Evolutionary conservation across 202 grass and related monocot genomes (phyloP).

Genomic region (Cymbopogon flexuosus): DNA sequence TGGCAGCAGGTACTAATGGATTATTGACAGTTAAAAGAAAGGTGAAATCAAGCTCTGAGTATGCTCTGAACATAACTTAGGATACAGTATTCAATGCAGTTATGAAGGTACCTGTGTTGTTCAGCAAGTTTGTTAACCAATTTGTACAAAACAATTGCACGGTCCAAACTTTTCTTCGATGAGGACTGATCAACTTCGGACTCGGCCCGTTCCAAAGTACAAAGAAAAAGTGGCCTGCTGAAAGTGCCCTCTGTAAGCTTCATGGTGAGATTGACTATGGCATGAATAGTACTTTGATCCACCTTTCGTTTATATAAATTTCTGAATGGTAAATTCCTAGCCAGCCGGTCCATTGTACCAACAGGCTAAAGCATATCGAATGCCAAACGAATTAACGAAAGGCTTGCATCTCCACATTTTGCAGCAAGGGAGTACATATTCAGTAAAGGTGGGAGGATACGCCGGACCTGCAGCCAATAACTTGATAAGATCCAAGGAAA

Average conservation of each 20-base stretch:
- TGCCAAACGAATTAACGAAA: too few species aligned
- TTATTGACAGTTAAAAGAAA: neutral
- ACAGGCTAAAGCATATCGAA: constrained; percentile 44
- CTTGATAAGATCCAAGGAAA: constrained; percentile 22
- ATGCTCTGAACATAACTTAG: neutral
- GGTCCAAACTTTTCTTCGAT: constrained; percentile 62
- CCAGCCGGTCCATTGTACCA: constrained; percentile 55
- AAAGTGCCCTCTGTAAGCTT: constrained; percentile 88
- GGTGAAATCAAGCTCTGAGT: neutral
- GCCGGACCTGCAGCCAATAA: constrained; percentile 64
- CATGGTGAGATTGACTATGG: constrained; percentile 69
- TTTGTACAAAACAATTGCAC: constrained; percentile 79
- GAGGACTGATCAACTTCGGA: constrained; percentile 51
- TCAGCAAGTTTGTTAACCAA: constrained; percentile 73
- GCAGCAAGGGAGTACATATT: constrained; percentile 48
- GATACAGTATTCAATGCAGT: neutral
- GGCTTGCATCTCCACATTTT: too few species aligned
- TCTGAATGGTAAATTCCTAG: constrained; percentile 60
- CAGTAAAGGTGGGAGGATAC: constrained; percentile 68
- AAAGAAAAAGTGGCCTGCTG: constrained; percentile 64
- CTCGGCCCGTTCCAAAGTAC: constrained; percentile 62
- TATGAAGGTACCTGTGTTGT: constrained; percentile 64
- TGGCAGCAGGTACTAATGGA: neutral
- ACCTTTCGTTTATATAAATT: too few species aligned
- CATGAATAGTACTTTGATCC: constrained; percentile 70